Conservation (phyloP, 495 filamentous ascomycete species). For the Baudoinia panamericana region DNA sequence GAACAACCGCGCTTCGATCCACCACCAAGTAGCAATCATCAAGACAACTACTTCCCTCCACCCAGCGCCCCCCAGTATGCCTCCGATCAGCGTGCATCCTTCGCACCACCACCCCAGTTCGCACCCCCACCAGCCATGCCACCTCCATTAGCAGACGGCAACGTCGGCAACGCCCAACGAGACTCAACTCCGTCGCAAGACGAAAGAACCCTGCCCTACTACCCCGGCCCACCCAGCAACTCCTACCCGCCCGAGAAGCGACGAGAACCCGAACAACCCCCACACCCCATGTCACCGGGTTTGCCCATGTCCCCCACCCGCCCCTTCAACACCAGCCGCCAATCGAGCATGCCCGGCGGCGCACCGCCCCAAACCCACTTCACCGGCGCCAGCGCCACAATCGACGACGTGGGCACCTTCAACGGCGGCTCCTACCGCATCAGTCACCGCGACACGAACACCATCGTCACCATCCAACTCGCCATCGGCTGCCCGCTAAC, state of each 20-base stretch:
- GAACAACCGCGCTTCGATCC: slow-evolving; percentile 20
- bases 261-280: slow-evolving; percentile 3
- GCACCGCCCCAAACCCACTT: slow-evolving; percentile 43
- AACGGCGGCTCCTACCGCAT: slow-evolving; percentile 91
- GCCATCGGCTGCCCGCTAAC: slow-evolving; percentile 76
- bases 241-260: slow-evolving; percentile 14
- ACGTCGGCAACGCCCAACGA: slow-evolving; percentile 10
- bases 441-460: slow-evolving; percentile 84
- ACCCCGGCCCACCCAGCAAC: slow-evolving; percentile 12
- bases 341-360: slow-evolving; percentile 29
- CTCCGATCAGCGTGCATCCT: slow-evolving; percentile 15
- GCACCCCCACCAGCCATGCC: slow-evolving; percentile 21
- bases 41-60: slow-evolving; percentile 31
- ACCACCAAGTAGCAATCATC: slow-evolving; percentile 21
- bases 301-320: slow-evolving; percentile 7
- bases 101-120: slow-evolving; percentile 29
- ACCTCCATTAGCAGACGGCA: slow-evolving; percentile 19
- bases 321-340: slow-evolving; percentile 17
- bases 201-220: slow-evolving; percentile 13
- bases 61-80: slow-evolving; percentile 23
- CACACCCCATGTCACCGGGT: neutral
- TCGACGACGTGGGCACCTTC: slow-evolving; percentile 84
- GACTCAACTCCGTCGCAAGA: neutral
- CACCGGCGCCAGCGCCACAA: slow-evolving; percentile 42
- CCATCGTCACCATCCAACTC: slow-evolving; percentile 74